Percentiles rank a stretch among this genome's conserved stretches.
These are phyloP conservation scores for Volutella citrinella DNA, from an alignment of 2,329 filamentous ascomycete species.

Conservation along the genomic window DNA sequence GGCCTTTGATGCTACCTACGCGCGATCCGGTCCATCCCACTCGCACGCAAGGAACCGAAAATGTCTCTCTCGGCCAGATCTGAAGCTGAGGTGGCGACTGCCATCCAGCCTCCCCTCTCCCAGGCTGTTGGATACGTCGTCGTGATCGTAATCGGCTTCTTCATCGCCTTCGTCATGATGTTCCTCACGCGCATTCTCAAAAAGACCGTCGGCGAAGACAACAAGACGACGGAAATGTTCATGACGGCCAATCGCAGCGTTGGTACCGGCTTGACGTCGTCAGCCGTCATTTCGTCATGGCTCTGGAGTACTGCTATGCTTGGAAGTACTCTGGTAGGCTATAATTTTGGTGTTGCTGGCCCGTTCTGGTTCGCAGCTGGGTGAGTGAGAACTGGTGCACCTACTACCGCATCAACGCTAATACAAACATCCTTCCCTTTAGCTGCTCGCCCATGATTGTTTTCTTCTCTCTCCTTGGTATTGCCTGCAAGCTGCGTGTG, in stretches of 20 bases:
- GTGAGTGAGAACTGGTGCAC: no score
- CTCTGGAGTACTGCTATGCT: constrained; percentile 52
- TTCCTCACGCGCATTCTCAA: constrained; percentile 44
- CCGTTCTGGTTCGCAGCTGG: constrained; percentile 58
- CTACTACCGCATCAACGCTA: no score
- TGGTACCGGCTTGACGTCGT: constrained; percentile 48
- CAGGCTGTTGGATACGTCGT: constrained; percentile 31
- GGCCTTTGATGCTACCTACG: no score
- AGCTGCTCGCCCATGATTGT: constrained; percentile 52
- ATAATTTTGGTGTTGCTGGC: constrained; percentile 51
- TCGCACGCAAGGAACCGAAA: no score
- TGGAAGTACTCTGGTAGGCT: constrained; percentile 48
- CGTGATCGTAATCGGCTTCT: constrained; percentile 31
- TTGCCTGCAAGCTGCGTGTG: constrained; percentile 49
- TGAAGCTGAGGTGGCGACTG: constrained; percentile 5
- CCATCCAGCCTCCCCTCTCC: constrained; percentile 25
- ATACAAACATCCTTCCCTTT: no score
- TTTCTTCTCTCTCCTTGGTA: constrained; percentile 50
- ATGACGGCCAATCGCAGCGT: constrained; percentile 52
- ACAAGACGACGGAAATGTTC: constrained; percentile 53
- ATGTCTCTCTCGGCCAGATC: neutral
- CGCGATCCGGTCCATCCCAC: no score
- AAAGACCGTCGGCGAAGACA: constrained; percentile 48
- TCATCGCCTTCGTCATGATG: constrained; percentile 42
- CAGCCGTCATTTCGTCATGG: constrained; percentile 54